Evolutionary conservation across 495 filamentous ascomycete species (phyloP), one percentile per base, ranked within the genome.

Genomic region (Aspergillus indologenus): DNA sequence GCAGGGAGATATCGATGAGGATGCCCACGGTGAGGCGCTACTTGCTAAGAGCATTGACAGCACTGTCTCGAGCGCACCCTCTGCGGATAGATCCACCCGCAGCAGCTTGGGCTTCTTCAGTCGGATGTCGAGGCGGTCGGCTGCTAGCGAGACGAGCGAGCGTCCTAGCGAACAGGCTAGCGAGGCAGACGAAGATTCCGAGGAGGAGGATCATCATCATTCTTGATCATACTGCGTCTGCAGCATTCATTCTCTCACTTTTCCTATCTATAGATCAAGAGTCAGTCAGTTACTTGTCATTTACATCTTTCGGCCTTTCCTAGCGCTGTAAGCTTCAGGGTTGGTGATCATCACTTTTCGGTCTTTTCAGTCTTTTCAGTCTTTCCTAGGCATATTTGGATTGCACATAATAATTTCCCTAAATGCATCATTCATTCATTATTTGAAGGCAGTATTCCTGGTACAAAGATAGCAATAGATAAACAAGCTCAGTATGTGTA

Each of bases 101-200:
- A 79, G 75, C 58, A 75, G 79, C 31, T 71, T 81, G 49, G 73
- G 73, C 1, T 81, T 80, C 62, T 81, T 83, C 48, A 75, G 76
- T 53, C 72, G 80, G 56, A 82, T 80, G 62, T 78, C 77, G 15
- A 77, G 72, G 56, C 74, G 69, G 54, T 75, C 77, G 7, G 71
- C 65, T n/a, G 59, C 72, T 9, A 75, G 70, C 52, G 77, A 80
- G 65, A 74, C 77, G 15, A 75, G 72, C 46, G 80, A 83, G 53
- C 72, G 68, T 44, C 73, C 73, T 3, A 79, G 72, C 53, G 80
- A 83, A 54, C 75, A 63, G 54, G 71, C 70, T 12, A 79, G 75
- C 66, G 79, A 82, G 50, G 66, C 67, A 53, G 79, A 75, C 18
- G 80, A 80, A 56, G 80, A 81, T 24, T 79, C 81, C 22, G 75